phyloP scores from a whole-genome alignment of 257 asterid species.

The Avicennia marina region DNA sequence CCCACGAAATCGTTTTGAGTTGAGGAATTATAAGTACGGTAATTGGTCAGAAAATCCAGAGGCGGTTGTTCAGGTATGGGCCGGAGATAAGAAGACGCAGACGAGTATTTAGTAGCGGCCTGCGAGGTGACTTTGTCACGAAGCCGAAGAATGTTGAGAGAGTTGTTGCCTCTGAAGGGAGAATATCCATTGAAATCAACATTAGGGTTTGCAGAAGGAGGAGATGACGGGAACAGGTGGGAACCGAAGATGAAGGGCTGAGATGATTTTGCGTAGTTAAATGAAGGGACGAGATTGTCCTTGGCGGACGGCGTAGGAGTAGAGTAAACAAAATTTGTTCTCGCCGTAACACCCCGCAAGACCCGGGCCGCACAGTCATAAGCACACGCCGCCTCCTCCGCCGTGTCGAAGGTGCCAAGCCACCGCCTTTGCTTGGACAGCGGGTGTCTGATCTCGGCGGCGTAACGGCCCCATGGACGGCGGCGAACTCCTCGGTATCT shows the following conservation, averaged over 20 bases:
- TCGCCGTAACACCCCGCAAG: slow-evolving; percentile 69
- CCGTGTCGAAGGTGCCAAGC: slow-evolving; percentile 78
- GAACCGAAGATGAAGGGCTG: slow-evolving; percentile 21
- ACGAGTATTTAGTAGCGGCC: background rate
- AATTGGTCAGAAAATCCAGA: background rate
- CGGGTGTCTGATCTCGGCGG: slow-evolving; percentile 76
- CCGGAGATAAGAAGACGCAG: background rate
- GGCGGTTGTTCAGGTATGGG: slow-evolving; percentile 20
- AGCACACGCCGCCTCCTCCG: slow-evolving; percentile 87
- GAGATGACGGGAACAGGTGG: slow-evolving; percentile 8
- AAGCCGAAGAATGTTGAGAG: slow-evolving; percentile 38
- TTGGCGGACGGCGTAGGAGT: slow-evolving; percentile 15
- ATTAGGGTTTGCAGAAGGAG: slow-evolving; percentile 28
- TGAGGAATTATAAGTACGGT: slow-evolving; percentile 5
- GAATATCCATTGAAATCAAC: slow-evolving; percentile 19
- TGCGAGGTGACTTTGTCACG: slow-evolving; percentile 37
- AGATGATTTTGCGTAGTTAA: slow-evolving; percentile 29
- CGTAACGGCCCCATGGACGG: slow-evolving; percentile 83
- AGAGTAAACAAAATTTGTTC: slow-evolving; percentile 66
- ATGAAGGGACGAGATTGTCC: slow-evolving; percentile 32
- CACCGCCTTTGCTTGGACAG: slow-evolving; percentile 65
- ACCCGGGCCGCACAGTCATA: slow-evolving; percentile 74
- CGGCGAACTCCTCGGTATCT: slow-evolving; percentile 75
- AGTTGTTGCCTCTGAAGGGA: background rate
- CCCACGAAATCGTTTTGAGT: slow-evolving; percentile 13